Base-by-base conservation (phyloP, 2,329 filamentous ascomycete species). In the Fusarium devonianum region DNA sequence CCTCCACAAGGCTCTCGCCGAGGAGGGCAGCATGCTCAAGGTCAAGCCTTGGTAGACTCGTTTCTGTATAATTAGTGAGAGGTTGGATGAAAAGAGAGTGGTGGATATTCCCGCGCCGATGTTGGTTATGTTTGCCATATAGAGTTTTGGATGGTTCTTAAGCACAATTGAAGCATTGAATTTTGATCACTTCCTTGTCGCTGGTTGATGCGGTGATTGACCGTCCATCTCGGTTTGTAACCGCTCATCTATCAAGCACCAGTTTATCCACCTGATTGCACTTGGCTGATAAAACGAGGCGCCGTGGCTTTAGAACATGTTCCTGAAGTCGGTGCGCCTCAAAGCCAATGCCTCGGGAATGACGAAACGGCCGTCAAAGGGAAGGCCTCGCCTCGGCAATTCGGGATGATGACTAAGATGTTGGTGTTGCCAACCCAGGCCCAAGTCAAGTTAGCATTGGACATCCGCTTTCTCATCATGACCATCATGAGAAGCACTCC, bases 1-100 rank as follows among this genome's bases (percentile, higher is more conserved):
- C 72, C 89, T 96, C 86, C 92, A 96, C 75, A 87, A 87, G 79
- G 89, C 91, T 57, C 73, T 96, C 52, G 76, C 84, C 49, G 87
- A 92, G 76, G 83, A 93, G 71, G 91, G 91, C 17, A 94, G 89
- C 63, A 96, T 96, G 91, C 75, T 75, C 56, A 92, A 92, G 85
- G 81, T 92, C 59, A 79, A 82, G 65, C 82, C 76, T 57, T 91
- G 87, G 86, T 75, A 70, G 60, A 55, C 19, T 4, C 5, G n/a
- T 16, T 18, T 25, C 5, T 38, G 30, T 50, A 42, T 44, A 51
- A 54, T 8, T 37, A 52, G 26, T 32, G 25, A 10, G 35, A 22
- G 13, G 13, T 13, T 30, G 22, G 39, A 30, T n/a, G 4, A 21
- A n/a, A 25, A 12, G 22, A 35, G 18, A 19, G 14, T 11, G 18